Evolutionary conservation across 2,329 filamentous ascomycete genomes (phyloP).

Genomic region (Cryphonectria naterciae): DNA sequence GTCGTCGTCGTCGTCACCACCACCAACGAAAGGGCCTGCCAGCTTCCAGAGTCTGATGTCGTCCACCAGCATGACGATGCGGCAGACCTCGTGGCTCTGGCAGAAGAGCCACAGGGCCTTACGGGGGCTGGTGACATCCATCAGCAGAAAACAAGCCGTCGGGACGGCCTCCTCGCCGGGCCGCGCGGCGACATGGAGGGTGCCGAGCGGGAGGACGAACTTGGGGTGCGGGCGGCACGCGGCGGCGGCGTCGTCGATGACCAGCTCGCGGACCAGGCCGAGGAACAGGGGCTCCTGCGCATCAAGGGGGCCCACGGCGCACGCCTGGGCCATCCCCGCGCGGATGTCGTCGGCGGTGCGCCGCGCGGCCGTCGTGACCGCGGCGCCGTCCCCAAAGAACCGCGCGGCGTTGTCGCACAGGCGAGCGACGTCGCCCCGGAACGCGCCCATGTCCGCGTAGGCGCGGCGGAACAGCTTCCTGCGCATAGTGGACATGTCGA

Average conservation of each 20-base stretch:
- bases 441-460: conserved; percentile 1
- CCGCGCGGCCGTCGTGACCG: neutral
- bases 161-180: neutral
- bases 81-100: neutral
- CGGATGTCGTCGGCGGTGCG: neutral
- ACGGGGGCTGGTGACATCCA: conserved; percentile 1
- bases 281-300: neutral
- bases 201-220: conserved; percentile 21
- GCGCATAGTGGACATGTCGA: conserved; percentile 11
- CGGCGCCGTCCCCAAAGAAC: neutral
- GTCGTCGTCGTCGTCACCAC: no score
- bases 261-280: conserved; percentile 9
- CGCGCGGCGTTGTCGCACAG: conserved; percentile 6
- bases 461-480: neutral
- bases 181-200: neutral
- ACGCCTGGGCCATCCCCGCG: neutral
- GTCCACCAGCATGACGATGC: conserved; percentile 4
- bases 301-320: neutral
- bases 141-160: conserved; percentile 4
- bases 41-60: conserved; percentile 9
- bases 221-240: neutral
- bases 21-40: no score
- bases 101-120: conserved; percentile 15
- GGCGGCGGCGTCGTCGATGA: neutral
- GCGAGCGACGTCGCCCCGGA: conserved; percentile 9